These are phyloP conservation scores for Ustilago loliicola DNA, from an alignment of 1,284 basidiomycete genomes.

Conservation along the genomic window DNA sequence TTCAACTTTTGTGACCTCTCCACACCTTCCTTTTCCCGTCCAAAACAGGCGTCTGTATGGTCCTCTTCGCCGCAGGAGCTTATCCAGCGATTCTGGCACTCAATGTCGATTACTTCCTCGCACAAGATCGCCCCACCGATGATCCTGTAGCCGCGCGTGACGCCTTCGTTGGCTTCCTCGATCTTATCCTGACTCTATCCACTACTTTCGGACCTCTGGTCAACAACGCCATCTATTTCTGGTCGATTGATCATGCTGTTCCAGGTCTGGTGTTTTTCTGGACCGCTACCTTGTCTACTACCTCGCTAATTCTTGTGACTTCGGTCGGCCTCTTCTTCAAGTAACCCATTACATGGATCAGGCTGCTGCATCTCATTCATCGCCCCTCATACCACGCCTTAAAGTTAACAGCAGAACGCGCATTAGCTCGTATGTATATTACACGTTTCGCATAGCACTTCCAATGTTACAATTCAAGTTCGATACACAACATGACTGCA, in stretches of 20 bases:
- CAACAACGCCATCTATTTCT: slow-evolving; percentile 39
- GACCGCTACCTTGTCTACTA: slow-evolving; percentile 19
- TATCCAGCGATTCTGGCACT: slow-evolving; percentile 36
- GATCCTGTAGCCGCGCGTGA: slow-evolving; percentile 39
- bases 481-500: neutral
- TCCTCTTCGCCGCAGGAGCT: slow-evolving; percentile 26
- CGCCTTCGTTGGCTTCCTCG: slow-evolving; percentile 39
- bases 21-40: neutral
- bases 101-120: slow-evolving; percentile 42
- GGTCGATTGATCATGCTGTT: slow-evolving; percentile 32
- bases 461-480: neutral
- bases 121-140: slow-evolving; percentile 30
- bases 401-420: neutral
- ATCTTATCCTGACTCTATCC: slow-evolving; percentile 21
- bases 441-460: neutral
- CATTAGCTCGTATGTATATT: slow-evolving; percentile 4
- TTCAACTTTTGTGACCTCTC: neutral
- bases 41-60: slow-evolving; percentile 10
- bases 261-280: slow-evolving; percentile 31
- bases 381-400: neutral
- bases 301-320: slow-evolving; percentile 21
- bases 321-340: slow-evolving; percentile 9
- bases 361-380: neutral
- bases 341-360: neutral
- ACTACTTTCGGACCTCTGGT: slow-evolving; percentile 22